Evolutionary conservation across 495 filamentous ascomycete species (phyloP).

Genomic region (Pyrenopolyporus hunteri): DNA sequence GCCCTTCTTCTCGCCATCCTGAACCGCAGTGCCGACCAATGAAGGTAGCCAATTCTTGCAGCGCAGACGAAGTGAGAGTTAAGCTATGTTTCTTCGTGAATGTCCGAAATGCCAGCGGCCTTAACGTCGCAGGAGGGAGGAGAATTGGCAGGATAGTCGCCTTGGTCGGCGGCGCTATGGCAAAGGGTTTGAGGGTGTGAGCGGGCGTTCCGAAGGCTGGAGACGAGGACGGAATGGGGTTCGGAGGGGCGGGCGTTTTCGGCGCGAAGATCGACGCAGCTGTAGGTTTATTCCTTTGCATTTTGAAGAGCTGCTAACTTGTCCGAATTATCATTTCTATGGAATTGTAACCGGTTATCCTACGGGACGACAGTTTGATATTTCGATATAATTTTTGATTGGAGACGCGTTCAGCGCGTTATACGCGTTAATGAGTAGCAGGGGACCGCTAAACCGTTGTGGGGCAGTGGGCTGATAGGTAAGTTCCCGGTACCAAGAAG

Average conservation of each 20-base stretch:
- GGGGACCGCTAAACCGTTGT: conserved; percentile 7
- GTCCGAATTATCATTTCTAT: conserved; percentile 5
- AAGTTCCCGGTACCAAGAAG: neutral
- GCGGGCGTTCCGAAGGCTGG: conserved; percentile 86
- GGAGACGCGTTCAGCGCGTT: conserved; percentile 33
- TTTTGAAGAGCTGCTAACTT: conserved; percentile 18
- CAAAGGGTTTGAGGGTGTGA: conserved; percentile 69
- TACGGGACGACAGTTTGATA: neutral
- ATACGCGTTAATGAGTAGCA: conserved; percentile 39
- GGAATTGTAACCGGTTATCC: neutral
- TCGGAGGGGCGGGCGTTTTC: conserved; percentile 45
- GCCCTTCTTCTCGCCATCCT: conserved; percentile 93
- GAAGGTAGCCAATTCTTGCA: conserved; percentile 83
- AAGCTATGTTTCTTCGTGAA: conserved; percentile 98
- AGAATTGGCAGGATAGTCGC: conserved; percentile 85
- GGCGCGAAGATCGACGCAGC: conserved; percentile 49
- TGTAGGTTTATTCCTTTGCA: conserved; percentile 41
- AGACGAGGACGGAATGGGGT: conserved; percentile 82
- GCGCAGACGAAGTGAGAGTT: conserved; percentile 85
- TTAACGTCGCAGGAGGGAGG: conserved; percentile 82
- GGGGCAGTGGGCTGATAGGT: neutral
- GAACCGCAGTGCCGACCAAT: conserved; percentile 92
- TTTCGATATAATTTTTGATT: conserved; percentile 19
- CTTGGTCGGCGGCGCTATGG: conserved; percentile 59
- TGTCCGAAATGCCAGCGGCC: conserved; percentile 91